Percentiles rank a stretch among this genome's conserved stretches.
Conservation (phyloP, 768 basidiomycete species). For the Erythrobasidium yunnanense region DNA sequence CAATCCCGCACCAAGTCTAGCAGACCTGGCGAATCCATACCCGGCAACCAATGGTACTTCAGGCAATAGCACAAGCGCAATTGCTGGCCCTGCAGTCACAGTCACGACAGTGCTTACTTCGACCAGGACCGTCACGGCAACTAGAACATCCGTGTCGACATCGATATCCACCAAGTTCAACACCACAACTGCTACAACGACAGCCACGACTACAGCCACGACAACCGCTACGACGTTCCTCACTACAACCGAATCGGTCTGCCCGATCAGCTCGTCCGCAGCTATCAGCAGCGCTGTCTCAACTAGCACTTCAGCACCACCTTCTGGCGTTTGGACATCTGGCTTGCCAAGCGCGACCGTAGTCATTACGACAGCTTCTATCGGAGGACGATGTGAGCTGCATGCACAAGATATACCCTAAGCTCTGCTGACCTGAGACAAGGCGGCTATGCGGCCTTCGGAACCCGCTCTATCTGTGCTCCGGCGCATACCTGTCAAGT, state of each 20-base stretch:
- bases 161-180: not conserved
- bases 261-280: too few species aligned
- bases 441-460: not conserved
- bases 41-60: not conserved
- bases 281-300: too few species aligned
- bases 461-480: not conserved
- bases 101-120: not conserved
- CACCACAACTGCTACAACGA: not conserved
- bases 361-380: not conserved
- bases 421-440: not conserved
- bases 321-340: not conserved
- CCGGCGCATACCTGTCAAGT: not conserved
- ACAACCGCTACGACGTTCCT: not conserved
- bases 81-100: not conserved
- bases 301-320: too few species aligned
- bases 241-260: too few species aligned
- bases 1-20: not conserved
- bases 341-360: not conserved
- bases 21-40: conserved; percentile 9
- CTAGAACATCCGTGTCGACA: not conserved
- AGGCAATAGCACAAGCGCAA: not conserved
- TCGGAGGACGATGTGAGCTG: not conserved
- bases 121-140: not conserved
- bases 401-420: not conserved
- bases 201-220: not conserved